Base-by-base conservation (phyloP, 768 basidiomycete genomes). In the Pleurotus sapidus region DNA sequence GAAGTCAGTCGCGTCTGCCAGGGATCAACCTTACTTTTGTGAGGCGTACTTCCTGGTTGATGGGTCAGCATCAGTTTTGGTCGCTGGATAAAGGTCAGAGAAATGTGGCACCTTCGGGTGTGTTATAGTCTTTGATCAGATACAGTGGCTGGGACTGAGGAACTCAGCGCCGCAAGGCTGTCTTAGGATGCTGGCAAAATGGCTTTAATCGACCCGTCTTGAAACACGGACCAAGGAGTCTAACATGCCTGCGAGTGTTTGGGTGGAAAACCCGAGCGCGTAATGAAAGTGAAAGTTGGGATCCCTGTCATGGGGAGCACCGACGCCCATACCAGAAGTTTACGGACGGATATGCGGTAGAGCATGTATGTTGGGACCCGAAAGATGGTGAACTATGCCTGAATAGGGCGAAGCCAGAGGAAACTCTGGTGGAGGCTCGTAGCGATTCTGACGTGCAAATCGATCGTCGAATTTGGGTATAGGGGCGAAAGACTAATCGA, bases 401-500 rank as follows among this genome's bases (percentile, higher is more conserved):
- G 87, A 86, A 84, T 86, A 89, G 86, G 87, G 87, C 80, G 85
- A 89, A 90, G 89, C 88, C 89, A 91, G 88, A 88, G 89, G 88
- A 91, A 91, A 91, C 89, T 88, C 88, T 90, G 89, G 87, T 91
- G 88, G 88, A 90, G 87, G 89, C 86, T 88, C 84, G 86, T 88
- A 91, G 89, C 88, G 84, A 86, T 91, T 90, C 89, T 91, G 89
- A 90, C 86, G 86, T 91, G 89, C 89, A 91, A 91, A 90, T 91
- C 88, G 85, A 89, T 90, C 85, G 87, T 90, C 86, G 78, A 88
- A 90, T 87, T 88, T 89, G 88, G 87, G 88, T 89, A 90, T 90
- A 90, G 89, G 88, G 89, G 88, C 84, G 86, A 90, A 91, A 91
- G 89, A 91, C 89, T 88, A 89, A 90, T 91, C 87, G 86, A 85